These are phyloP conservation scores for Penicillium desertorum DNA, from an alignment of 495 filamentous ascomycete species.

Conservation along the genomic window DNA sequence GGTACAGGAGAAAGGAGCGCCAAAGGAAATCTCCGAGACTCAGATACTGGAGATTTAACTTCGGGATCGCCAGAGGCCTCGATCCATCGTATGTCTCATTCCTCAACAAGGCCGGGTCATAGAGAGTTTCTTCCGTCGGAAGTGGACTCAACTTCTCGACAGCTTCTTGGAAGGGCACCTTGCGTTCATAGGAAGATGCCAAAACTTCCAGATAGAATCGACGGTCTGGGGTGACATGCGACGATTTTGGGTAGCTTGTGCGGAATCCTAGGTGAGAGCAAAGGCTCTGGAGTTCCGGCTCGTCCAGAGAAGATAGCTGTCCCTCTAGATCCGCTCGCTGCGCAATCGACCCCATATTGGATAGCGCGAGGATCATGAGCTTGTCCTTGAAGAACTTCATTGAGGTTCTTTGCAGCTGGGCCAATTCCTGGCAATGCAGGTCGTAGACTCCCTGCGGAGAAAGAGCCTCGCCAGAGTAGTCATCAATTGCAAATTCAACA, in stretches of 20 bases:
- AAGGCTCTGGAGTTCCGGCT: slow-evolving; percentile 69
- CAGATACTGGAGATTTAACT: slow-evolving; percentile 93
- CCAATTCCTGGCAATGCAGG: slow-evolving; percentile 70
- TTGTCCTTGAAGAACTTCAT: slow-evolving; percentile 88
- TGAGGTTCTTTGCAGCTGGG: slow-evolving; percentile 75
- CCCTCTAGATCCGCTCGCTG: slow-evolving; percentile 74
- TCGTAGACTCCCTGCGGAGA: slow-evolving; percentile 73
- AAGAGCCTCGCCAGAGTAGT: slow-evolving; percentile 78
- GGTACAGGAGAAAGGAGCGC: slow-evolving; percentile 84
- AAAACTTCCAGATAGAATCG: slow-evolving; percentile 74
- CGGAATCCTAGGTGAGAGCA: slow-evolving; percentile 72
- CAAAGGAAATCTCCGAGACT: slow-evolving; percentile 94
- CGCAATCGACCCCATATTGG: slow-evolving; percentile 88
- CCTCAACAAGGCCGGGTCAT: slow-evolving; percentile 77
- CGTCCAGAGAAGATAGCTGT: slow-evolving; percentile 69
- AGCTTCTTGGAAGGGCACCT: slow-evolving; percentile 79
- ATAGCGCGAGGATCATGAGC: slow-evolving; percentile 82
- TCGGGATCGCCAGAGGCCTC: slow-evolving; percentile 85
- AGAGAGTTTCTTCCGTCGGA: slow-evolving; percentile 81
- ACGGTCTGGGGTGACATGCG: slow-evolving; percentile 60
- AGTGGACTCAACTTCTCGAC: slow-evolving; percentile 68
- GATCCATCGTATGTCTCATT: slow-evolving; percentile 91
- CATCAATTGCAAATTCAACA: slow-evolving; percentile 83
- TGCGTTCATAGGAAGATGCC: slow-evolving; percentile 73
- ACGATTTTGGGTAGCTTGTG: slow-evolving; percentile 72